A percentile compares a stretch with the other conserved stretches of the same genome.
phyloP scores from a whole-genome alignment of 2,329 filamentous ascomycete species.

The Aspergillus latus region DNA sequence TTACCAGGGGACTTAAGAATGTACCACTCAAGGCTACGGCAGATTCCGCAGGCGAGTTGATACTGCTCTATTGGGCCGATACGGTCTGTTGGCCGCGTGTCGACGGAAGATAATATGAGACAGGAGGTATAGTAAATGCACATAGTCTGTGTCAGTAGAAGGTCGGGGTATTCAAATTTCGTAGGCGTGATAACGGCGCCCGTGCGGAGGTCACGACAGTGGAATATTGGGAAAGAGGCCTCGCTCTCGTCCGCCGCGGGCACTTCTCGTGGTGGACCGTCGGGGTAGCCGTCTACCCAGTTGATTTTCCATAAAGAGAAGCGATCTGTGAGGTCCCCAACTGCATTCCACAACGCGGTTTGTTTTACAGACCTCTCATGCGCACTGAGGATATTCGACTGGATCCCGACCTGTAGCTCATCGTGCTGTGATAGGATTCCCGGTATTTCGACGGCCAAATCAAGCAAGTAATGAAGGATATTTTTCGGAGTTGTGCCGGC shows the following conservation, averaged over 20 bases:
- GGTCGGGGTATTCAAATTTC: conserved; percentile 35
- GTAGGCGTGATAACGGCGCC: conserved; percentile 32
- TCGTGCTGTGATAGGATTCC: conserved; percentile 34
- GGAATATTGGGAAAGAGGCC: conserved; percentile 35
- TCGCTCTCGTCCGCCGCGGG: conserved; percentile 20
- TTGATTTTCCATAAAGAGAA: conserved; percentile 34
- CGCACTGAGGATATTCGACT: conserved; percentile 25
- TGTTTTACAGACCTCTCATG: conserved; percentile 37
- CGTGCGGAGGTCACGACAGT: conserved; percentile 35
- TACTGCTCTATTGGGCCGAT: conserved; percentile 35
- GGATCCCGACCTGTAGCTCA: conserved; percentile 26
- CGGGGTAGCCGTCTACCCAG: conserved; percentile 33
- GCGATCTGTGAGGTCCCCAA: conserved; percentile 32
- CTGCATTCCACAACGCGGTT: conserved; percentile 34
- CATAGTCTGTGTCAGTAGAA: conserved; percentile 39
- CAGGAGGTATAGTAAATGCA: conserved; percentile 35
- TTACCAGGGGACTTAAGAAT: conserved; percentile 37
- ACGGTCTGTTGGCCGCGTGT: conserved; percentile 31
- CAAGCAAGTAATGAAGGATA: conserved; percentile 38
- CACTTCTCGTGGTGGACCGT: conserved; percentile 31
- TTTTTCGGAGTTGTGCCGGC: conserved; percentile 38
- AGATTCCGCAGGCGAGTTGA: conserved; percentile 36
- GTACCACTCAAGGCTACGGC: conserved; percentile 38
- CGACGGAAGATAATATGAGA: conserved; percentile 37
- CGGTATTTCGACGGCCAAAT: conserved; percentile 38